phyloP scores from a whole-genome alignment of 345 rosid species.

The Populus tremula region DNA sequence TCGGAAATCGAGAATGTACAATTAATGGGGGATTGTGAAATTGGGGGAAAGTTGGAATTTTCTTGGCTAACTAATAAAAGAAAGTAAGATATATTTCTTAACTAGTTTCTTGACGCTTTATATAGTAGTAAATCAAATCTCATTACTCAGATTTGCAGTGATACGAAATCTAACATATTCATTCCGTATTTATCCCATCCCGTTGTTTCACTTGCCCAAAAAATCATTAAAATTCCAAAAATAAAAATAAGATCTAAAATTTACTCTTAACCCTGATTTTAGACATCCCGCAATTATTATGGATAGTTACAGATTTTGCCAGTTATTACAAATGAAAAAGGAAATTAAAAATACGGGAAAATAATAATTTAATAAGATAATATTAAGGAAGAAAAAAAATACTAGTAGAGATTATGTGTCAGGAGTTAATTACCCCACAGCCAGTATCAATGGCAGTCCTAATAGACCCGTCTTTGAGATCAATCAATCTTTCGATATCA shows the following conservation, averaged over 20 bases:
- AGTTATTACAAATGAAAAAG: not conserved
- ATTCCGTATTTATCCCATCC: not conserved
- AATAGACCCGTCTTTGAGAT: constrained; percentile 28
- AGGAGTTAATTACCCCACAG: constrained; percentile 22
- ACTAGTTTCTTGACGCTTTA: not conserved
- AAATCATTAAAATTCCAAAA: not conserved
- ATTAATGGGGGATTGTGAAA: too few species aligned
- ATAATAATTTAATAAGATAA: too few species aligned
- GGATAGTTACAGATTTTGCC: not conserved
- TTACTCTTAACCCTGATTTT: not conserved
- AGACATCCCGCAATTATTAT: not conserved
- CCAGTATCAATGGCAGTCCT: constrained; percentile 38
- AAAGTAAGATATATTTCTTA: not conserved
- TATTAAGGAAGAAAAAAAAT: not conserved
- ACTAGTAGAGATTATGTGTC: not conserved
- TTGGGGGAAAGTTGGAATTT: not conserved
- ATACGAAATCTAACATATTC: not conserved
- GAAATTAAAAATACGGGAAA: too few species aligned
- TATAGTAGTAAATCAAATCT: not conserved
- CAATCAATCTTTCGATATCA: constrained; percentile 26
- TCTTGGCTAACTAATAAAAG: not conserved
- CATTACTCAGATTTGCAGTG: not conserved
- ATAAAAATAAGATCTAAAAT: not conserved
- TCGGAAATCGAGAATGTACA: too few species aligned
- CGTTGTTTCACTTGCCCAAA: not conserved